Evolutionary conservation across 768 basidiomycete species (phyloP), one percentile per base, ranked within the genome.

Genomic region (Dioszegia aurantiaca): DNA sequence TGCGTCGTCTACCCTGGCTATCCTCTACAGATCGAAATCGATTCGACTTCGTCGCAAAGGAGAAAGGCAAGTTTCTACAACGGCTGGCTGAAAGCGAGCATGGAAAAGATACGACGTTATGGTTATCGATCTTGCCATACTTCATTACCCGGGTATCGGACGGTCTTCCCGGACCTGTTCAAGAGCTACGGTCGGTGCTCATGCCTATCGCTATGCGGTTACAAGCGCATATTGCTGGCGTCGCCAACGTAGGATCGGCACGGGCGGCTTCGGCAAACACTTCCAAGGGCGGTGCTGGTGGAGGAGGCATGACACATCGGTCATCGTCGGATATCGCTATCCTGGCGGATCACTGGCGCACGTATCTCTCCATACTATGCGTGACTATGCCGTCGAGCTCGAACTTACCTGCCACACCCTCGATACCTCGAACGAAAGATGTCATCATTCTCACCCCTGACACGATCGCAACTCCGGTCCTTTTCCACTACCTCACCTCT

Each of bases 401-500:
- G 27, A 21, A 51, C 4, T 28, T 57, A 16, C 67, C 71, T 26
- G 52, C 63, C 3, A 70, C 67, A 2, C 68, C 71, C 5, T 67
- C 69, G 26, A 62, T 73, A 17, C 72, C 70, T 36, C 60, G 73
- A 4, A 61, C 68, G 12, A 72, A 74, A 47, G 70, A 72, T 23
- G 66, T 62, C 16, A 56, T 83, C 56, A 87, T 82, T 59, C 86
- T 88, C 52, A 88, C 89, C 60, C 84, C 88, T 41, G 90, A 91
- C 64, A 83, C 88, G 47, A 82, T 89, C 67, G 83, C 84, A n/a
- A 88, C 87, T 0, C 87, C 89, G 3, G 89, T 86, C 24, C 77
- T 94, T 23, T 91, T 94, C 77, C 82, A 87, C 64, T 88, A 89
- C 64, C 80, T 93, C 54, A 87, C 89, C 0, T 88, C 89, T 5